phyloP scores from a whole-genome alignment of 2,329 filamentous ascomycete species.

The Colletotrichum musicola region DNA sequence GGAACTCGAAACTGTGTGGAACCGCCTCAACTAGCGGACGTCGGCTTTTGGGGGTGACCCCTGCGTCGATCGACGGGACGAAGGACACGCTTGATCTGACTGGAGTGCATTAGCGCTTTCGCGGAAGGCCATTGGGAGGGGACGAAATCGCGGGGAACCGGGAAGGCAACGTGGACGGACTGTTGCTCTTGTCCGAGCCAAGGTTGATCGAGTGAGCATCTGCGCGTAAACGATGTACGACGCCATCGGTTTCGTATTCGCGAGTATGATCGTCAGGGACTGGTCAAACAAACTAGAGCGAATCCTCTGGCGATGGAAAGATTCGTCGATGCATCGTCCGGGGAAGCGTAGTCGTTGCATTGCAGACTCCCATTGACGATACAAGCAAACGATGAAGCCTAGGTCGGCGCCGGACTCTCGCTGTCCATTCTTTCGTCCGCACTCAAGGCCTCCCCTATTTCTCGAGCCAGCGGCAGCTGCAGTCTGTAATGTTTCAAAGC shows the following conservation, averaged over 20 bases:
- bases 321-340: no score
- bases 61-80: conserved; percentile 16
- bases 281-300: not conserved
- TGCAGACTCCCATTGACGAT: no score
- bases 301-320: no score
- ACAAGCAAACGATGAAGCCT: not conserved
- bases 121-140: not conserved
- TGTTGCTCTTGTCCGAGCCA: conserved; percentile 12
- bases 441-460: not conserved
- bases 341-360: no score
- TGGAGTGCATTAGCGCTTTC: not conserved
- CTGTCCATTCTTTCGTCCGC: not conserved
- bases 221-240: conserved; percentile 10
- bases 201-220: conserved; percentile 4
- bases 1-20: conserved; percentile 26
- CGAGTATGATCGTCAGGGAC: conserved; percentile 14
- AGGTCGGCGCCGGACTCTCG: not conserved
- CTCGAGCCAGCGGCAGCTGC: not conserved
- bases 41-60: not conserved
- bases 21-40: conserved; percentile 14
- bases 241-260: conserved; percentile 24
- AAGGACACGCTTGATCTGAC: not conserved
- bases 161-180: conserved; percentile 10
- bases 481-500: conserved; percentile 14
- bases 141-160: conserved; percentile 16